Evolutionary conservation across 192 early-diverging fungal genomes (phyloP), one percentile per base, ranked within the genome.

Genomic region (Allomyces macrogynus): DNA sequence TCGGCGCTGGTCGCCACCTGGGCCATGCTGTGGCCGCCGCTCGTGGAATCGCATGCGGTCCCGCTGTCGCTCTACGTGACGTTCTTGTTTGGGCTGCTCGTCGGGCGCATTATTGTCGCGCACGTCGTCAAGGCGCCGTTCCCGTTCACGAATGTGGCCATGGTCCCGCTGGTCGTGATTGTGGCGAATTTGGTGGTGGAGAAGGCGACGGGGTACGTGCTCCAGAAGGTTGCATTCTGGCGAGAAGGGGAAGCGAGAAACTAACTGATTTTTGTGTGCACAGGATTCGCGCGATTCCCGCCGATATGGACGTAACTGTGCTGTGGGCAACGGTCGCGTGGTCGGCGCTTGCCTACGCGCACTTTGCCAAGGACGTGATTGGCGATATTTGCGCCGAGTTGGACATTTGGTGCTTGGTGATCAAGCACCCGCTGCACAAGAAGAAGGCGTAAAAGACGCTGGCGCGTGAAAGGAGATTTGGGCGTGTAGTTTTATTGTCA

Each of bases 41-140:
- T 90, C 60, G 78, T 87, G 18, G 63, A 61, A 66, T 67, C 82
- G 67, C 85, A 89, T 67, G 64, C 90, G 65, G 79, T 89, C 1
- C 73, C 81, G 16, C 90, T 86, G 69, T 69, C 83, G 43, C 68
- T 83, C 23, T 80, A 84, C 67, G 75, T 86, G 44, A 83, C 87
- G 49, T 82, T 87, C 63, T 79, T 85, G 24, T 88, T 88, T 70
- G 89, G 87, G 61, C 86, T 88, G 70, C 86, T 86, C 42, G 89
- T 91, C 57, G 87, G 87, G 22, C 75, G 81, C 57, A 89, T 93
- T 68, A 91, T 93, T 71, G 79, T 88, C 20, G 87, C 89, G 32
- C 91, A 93, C 66, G 86, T 91, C 25, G 80, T 84, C n/a, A 84
- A 89, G 24, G 81, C 86, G 60, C 80, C 83, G 20, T 93, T 90